Evolutionary conservation across 495 filamentous ascomycete species (phyloP).

Genomic region (Apiosordaria backusii): DNA sequence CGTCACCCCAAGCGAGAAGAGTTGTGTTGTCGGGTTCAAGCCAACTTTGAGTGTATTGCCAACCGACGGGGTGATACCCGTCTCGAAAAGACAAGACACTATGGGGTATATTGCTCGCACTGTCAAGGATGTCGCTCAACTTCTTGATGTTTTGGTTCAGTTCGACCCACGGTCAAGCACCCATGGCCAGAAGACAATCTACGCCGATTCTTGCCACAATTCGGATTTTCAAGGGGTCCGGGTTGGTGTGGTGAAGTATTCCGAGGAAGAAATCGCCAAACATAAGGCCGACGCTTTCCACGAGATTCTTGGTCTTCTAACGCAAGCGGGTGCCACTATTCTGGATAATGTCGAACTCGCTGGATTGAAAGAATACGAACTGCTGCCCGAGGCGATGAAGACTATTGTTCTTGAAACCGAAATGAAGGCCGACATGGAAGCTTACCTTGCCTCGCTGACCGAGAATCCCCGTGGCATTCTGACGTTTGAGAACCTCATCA

Average conservation of each 20-base stretch:
- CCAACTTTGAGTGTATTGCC: not conserved
- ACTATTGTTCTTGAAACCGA: not conserved
- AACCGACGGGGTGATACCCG: not conserved
- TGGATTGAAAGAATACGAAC: no score
- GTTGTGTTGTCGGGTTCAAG: not conserved
- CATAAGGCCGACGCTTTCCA: no score
- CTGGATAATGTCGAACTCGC: no score
- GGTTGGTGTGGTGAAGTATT: no score
- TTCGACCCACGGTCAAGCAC: not conserved
- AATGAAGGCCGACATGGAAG: not conserved
- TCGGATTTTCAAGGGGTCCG: no score
- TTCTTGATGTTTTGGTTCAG: no score
- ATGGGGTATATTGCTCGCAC: not conserved
- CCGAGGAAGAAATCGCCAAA: no score
- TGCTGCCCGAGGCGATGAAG: not conserved
- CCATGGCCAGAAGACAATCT: no score
- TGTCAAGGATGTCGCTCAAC: not conserved
- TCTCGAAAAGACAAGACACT: not conserved
- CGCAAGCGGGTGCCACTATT: no score
- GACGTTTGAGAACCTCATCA: not conserved
- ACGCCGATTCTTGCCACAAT: no score
- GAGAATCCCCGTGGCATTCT: not conserved
- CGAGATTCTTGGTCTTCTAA: no score
- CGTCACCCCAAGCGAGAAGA: not conserved
- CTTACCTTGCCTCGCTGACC: not conserved